phyloP scores from a whole-genome alignment of 73 alveolate species.

The Urostyla sp. region DNA sequence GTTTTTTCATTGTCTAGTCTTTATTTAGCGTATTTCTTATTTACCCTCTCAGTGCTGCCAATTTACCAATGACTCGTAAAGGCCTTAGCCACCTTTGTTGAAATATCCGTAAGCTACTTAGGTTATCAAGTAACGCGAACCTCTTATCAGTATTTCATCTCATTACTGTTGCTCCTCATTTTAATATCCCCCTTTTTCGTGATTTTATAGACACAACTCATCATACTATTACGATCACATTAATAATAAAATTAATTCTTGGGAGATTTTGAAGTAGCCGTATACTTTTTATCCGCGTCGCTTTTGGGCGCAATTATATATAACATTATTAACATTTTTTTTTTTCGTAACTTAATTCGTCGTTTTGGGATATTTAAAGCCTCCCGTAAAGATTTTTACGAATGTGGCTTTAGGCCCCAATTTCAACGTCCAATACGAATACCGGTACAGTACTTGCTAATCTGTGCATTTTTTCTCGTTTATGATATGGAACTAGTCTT shows the following conservation, averaged over 20 bases:
- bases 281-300: background rate
- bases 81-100: too few relatives aligned
- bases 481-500: conserved; percentile 52
- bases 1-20: background rate
- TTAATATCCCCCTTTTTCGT: background rate
- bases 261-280: conserved; percentile 54
- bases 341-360: conserved; percentile 31
- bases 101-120: conserved; percentile 1
- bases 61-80: too few relatives aligned
- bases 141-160: background rate
- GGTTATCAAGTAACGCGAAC: background rate
- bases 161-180: background rate
- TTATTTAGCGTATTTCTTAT: too few relatives aligned
- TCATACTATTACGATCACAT: background rate
- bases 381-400: conserved; percentile 39
- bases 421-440: conserved; percentile 38
- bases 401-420: conserved; percentile 56
- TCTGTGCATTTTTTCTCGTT: conserved; percentile 36
- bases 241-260: background rate
- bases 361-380: conserved; percentile 52
- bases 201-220: background rate
- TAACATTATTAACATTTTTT: conserved; percentile 8
- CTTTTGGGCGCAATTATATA: conserved; percentile 32
- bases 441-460: conserved; percentile 29
- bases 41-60: too few relatives aligned